These are phyloP conservation scores for Colletotrichum gloeosporioides DNA, from an alignment of 2,329 filamentous ascomycete genomes.

Conservation along the genomic window DNA sequence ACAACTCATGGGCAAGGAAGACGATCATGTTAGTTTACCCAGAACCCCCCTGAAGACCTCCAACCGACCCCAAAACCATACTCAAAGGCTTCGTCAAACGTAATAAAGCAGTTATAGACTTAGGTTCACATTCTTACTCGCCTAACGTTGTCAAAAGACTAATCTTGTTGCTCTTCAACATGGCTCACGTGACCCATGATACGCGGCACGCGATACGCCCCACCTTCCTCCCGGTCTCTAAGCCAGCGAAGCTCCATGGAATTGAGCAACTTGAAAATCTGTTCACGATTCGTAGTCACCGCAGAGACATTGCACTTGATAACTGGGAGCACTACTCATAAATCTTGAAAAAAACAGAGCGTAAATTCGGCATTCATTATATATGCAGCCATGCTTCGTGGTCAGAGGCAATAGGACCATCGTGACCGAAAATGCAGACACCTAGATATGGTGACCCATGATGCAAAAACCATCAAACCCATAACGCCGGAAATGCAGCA, in stretches of 20 bases:
- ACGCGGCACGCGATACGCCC: neutral
- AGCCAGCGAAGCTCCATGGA: no score
- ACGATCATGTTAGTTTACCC: neutral
- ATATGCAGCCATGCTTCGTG: neutral
- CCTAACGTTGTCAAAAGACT: accelerated
- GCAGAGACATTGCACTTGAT: no score
- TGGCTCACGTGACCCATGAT: neutral
- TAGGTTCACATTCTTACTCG: neutral
- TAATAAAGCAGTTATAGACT: neutral
- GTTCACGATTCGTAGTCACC: no score
- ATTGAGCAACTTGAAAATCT: no score
- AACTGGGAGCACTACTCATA: no score
- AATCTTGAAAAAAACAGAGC: neutral
- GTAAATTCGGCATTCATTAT: neutral
- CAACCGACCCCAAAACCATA: accelerated
- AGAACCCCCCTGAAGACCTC: neutral
- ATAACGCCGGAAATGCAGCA: neutral
- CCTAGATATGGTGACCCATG: neutral
- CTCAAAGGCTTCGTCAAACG: no score
- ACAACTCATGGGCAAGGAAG: accelerated
- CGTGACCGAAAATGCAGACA: neutral
- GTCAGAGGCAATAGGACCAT: neutral
- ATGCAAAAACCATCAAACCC: neutral
- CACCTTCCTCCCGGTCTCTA: neutral
- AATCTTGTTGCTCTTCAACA: neutral